Conservation (phyloP, 1,284 basidiomycete genomes). For the Vanrija sp. region DNA sequence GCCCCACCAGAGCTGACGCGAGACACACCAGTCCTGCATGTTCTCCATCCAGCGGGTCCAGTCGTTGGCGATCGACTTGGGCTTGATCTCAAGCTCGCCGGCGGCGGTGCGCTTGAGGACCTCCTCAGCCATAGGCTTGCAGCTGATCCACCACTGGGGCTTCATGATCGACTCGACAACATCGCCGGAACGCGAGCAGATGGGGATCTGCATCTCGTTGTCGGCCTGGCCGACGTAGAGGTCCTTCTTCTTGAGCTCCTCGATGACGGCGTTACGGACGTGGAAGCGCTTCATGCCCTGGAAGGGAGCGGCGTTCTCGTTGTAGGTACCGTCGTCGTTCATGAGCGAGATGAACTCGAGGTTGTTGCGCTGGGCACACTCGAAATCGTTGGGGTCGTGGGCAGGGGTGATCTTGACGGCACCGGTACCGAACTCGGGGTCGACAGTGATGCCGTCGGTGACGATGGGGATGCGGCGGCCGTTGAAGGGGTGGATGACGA, state of each 20-base stretch:
- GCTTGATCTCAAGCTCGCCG: conserved; percentile 78
- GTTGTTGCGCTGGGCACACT: conserved; percentile 83
- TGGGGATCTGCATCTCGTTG: conserved; percentile 90
- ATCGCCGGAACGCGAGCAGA: conserved; percentile 91
- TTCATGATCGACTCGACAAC: conserved; percentile 94
- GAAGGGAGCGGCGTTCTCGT: conserved; percentile 83
- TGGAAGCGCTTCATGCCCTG: conserved; percentile 97
- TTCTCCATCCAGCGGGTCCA: conserved; percentile 97
- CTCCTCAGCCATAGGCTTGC: conserved; percentile 85
- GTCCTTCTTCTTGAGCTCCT: conserved; percentile 79
- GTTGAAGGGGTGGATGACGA: conserved; percentile 85
- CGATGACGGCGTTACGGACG: conserved; percentile 77
- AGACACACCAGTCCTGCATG: conserved; percentile 99
- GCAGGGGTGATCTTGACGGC: conserved; percentile 99
- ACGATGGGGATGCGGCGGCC: conserved; percentile 84
- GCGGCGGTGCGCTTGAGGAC: conserved; percentile 83
- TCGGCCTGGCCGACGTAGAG: conserved; percentile 89
- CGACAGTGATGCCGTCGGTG: conserved; percentile 77
- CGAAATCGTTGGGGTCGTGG: conserved; percentile 97
- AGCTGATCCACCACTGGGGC: conserved; percentile 99
- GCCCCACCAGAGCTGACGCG: conserved; percentile 99
- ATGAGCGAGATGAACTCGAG: conserved; percentile 93
- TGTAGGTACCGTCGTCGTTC: conserved; percentile 96
- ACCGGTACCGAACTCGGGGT: conserved; percentile 96
- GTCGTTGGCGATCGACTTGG: conserved; percentile 82